Base-by-base conservation (phyloP, 1,284 basidiomycete species). In the Wolfiporia cocos region DNA sequence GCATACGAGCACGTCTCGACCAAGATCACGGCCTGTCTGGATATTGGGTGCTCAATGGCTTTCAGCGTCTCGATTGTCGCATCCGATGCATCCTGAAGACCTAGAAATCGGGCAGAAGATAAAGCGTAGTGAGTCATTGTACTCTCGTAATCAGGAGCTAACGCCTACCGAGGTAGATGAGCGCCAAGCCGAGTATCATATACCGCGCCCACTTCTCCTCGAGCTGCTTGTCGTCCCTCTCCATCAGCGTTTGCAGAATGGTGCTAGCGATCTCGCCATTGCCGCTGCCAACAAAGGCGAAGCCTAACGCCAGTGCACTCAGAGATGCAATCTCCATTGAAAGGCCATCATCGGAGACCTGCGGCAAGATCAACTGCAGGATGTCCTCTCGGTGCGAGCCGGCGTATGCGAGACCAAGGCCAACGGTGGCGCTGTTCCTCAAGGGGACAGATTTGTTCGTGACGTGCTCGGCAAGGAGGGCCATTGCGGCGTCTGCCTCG, bases 1-100 rank as follows among this genome's bases (percentile, higher is more conserved):
- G 94, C 95, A 60, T 88, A 98, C 2, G 93, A 84, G 61, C 94
- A 97, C 35, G 91, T 89, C 56, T 98, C 92, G 17, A 98, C 92
- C 34, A 99, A 73, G 41, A 97, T 86, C 53, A 92, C 87, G 1
- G 92, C 89, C 39, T 92, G 91, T 57, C 90, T 91, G 20, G 92
- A 86, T 43, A 97, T 78, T 1, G 91, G 89, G 59, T 98, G 92
- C 42, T 95, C 89, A 49, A 99, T 94, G 4, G 88, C 92, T 63
- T 94, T 95, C 49, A 99, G 74, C 0, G 93, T 93, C 64, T 95
- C 92, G 46, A 98, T 81, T 3, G 94, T 97, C 1, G 94, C 92
- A 57, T 99, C 96, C 0, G 91, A 92, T 4, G 80, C 81, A 55
- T 96, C 93, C 67, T 95, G 90, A 39, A 86, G 74, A 47, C 91